These are phyloP conservation scores for Neolentinus lepideus DNA, from an alignment of 1,284 basidiomycete species.

Conservation along the genomic window DNA sequence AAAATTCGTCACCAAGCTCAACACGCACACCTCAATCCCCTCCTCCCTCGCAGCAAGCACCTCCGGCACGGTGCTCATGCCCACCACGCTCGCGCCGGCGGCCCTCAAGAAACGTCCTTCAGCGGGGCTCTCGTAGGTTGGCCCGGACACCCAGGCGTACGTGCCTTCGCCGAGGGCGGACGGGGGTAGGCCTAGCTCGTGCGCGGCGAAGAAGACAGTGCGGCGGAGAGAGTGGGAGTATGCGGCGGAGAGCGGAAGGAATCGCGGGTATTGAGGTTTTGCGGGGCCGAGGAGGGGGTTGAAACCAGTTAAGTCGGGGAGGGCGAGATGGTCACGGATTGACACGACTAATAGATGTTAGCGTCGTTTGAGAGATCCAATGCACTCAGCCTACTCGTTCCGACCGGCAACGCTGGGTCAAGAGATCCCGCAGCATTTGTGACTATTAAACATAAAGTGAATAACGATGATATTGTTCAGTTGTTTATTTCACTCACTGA, in stretches of 20 bases:
- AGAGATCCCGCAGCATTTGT: slow-evolving; percentile 82
- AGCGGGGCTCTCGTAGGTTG: slow-evolving; percentile 79
- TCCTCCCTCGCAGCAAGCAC: slow-evolving; percentile 77
- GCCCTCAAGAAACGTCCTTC: slow-evolving; percentile 69
- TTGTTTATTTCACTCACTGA: slow-evolving; percentile 48
- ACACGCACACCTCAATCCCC: slow-evolving; percentile 64
- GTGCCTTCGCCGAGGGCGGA: slow-evolving; percentile 64
- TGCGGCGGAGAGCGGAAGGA: slow-evolving; percentile 74
- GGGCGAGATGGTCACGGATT: slow-evolving; percentile 75
- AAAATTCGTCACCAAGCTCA: slow-evolving; percentile 78
- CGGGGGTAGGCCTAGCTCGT: slow-evolving; percentile 38
- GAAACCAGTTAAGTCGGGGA: slow-evolving; percentile 72
- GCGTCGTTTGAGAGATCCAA: background rate
- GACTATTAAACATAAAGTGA: slow-evolving; percentile 38
- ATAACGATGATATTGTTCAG: no score
- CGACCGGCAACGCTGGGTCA: slow-evolving; percentile 65
- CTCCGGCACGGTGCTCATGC: slow-evolving; percentile 89
- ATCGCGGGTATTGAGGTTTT: slow-evolving; percentile 49
- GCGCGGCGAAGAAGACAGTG: slow-evolving; percentile 61
- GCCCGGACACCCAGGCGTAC: slow-evolving; percentile 83
- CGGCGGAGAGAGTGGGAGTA: slow-evolving; percentile 68
- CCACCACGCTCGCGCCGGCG: slow-evolving; percentile 78
- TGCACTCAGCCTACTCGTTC: slow-evolving; percentile 54
- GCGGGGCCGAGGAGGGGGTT: slow-evolving; percentile 74
- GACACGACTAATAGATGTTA: slow-evolving; percentile 52